Evolutionary conservation across 176 grass and related monocot species (phyloP), one percentile per base, ranked within the genome.

Genomic region (Avena eriantha): DNA sequence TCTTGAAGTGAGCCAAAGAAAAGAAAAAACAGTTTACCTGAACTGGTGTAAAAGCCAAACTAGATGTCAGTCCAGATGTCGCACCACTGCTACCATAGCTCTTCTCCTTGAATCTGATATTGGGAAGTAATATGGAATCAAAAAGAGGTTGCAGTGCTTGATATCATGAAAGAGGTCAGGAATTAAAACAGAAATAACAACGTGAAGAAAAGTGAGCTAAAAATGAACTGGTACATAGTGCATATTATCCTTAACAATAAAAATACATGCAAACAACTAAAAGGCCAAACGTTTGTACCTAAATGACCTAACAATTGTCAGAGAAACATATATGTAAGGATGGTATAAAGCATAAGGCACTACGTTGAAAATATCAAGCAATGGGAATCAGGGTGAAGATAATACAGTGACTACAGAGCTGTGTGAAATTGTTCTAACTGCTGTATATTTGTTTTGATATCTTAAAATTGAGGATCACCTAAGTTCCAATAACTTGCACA

Each of bases 1-100:
- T 59, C 33, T 12, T 73, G 21, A 46, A 73, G 69, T 7, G 34
- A 43, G 39, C 19, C 5, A 78, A 3, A 57, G 72, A 4, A 7
- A 61, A 67, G 57, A 50, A 90, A 88, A 59, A 54, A 41, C 39
- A 53, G 50, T 86, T 92, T 70, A 98, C 96, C 84, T 98, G 96
- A 68, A 98, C 93, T 79, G 96, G 93, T 70, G 96, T 98, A 79
- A 94, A 98, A 55, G 96, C 96, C 36, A 95, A 91, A 91, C 93
- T 98, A 72, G 96, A 95, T 19, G 96, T 95, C 74, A 98, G 69
- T 78, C 96, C 96, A 72, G 95, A 93, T 69, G 90, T 98, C 18
- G 93, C 95, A 39, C 96, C 96, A 31, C 93, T 90, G 69, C 91
- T 93, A 64, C 93, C 96, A 53, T 89, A 95, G 55, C 68, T 92